Base-by-base conservation (phyloP, 1,284 basidiomycete species). In the Laetiporus sulphureus region DNA sequence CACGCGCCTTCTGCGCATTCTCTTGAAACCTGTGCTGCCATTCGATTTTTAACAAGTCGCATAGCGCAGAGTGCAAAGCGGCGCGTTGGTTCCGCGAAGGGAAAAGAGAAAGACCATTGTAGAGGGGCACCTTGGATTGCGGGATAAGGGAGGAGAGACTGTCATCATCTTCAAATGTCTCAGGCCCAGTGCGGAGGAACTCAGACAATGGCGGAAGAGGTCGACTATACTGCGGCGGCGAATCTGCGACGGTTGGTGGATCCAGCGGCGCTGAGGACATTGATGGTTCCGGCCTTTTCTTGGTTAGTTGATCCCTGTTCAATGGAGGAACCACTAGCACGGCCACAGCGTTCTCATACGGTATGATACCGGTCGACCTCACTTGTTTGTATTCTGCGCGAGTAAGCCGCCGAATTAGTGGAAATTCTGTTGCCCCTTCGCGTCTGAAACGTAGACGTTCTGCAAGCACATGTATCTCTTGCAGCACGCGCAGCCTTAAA, bases 271-370 rank as follows among this genome's bases (percentile, higher is more conserved):
- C 44, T 2, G 69, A 44, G 2, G 69, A 67, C 56, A 66, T 62
- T 12, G 64, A 63, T 0, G 67, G 63, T 22, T 54, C 44, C 10
- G 75, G 72, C n/a, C 70, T 63, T 41, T 60, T 40, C 41, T 68
- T 71, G 4, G 74, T 77, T 21, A 48, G 47, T 18, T 69, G 68
- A 52, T 83, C 65, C 38, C 65, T 72, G 48, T 83, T 82, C 24
- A 77, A 62, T 2, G 82, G 80, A n/a, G 84, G 83, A 4, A 80
- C 70, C n/a, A 85, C 68, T 19, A 88, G 57, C 21, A 87, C 58
- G 12, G 82, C 83, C 1, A 77, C 58, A 0, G 78, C 82, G 46
- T 72, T 67, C 18, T 66, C 55, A 53, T 67, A 69, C 3, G 77
- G 72, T 27, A 83, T 56, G 0, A 58, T 50, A 1, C 72, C 69